A percentile compares a stretch with the other conserved stretches of the same genome.
Conservation (phyloP, 176 grass and related monocot species). For the Areca catechu region DNA sequence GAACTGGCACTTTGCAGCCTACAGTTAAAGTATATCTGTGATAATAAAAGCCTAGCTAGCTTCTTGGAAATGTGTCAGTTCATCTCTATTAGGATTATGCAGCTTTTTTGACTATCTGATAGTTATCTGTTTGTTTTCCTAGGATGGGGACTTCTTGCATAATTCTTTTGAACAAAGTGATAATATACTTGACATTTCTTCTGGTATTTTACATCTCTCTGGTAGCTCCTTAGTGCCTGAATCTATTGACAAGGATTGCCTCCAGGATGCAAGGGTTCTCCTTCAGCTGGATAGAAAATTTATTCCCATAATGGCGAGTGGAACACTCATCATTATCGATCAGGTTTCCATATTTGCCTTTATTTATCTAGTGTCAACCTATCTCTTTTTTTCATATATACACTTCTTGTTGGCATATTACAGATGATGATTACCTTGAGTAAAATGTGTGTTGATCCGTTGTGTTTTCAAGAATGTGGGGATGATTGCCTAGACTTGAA, state of each 20-base stretch:
- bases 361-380: not conserved
- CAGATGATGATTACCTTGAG: too few species aligned
- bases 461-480: too few species aligned
- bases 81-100: conserved; percentile 8
- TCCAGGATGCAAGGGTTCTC: conserved; percentile 77
- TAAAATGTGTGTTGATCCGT: too few species aligned
- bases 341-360: conserved; percentile 38
- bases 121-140: conserved; percentile 18
- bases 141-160: conserved; percentile 35
- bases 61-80: conserved; percentile 6
- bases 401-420: too few species aligned
- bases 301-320: conserved; percentile 75
- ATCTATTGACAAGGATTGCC: conserved; percentile 58
- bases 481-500: too few species aligned
- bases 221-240: conserved; percentile 67
- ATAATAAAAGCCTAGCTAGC: not conserved
- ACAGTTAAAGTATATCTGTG: conserved; percentile 44
- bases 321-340: conserved; percentile 70
- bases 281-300: conserved; percentile 95
- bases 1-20: conserved; percentile 26
- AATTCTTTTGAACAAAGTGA: conserved; percentile 30
- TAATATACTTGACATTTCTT: conserved; percentile 76
- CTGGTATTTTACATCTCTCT: conserved; percentile 69
- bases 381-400: too few species aligned
- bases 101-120: conserved; percentile 17